Evolutionary conservation across 805 yeast genomes (phyloP).

Genomic region (Hemisphaericaspora nanyangensis): DNA sequence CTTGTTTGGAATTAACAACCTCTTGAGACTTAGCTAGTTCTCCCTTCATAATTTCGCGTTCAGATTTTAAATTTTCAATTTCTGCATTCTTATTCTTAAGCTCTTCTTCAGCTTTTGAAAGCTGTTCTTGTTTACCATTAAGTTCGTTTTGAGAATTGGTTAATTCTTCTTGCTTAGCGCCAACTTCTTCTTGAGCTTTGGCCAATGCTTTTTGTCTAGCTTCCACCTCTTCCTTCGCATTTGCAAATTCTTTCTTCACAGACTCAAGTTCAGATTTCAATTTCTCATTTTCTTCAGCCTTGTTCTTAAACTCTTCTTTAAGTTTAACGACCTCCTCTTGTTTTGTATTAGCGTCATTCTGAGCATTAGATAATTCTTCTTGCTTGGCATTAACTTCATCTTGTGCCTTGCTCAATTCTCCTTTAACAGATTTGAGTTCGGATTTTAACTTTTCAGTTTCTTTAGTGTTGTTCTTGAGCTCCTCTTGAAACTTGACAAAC

Average conservation of each 20-base stretch:
- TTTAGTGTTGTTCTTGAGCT: neutral
- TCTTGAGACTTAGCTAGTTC: neutral
- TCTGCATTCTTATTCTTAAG: slow-evolving; percentile 1
- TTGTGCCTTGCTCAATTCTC: too few species aligned
- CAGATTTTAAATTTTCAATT: neutral
- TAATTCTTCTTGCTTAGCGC: neutral
- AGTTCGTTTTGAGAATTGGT: slow-evolving; percentile 1
- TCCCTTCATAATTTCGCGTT: neutral
- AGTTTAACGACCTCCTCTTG: too few species aligned
- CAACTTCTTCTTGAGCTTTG: neutral
- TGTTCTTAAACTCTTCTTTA: too few species aligned
- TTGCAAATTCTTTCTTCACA: neutral
- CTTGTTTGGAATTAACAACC: neutral
- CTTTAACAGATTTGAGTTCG: too few species aligned
- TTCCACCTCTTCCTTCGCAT: neutral
- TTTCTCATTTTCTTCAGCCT: slow-evolving; percentile 1
- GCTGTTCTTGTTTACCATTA: neutral
- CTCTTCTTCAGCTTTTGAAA: slow-evolving; percentile 1
- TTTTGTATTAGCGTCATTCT: too few species aligned
- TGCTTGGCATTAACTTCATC: too few species aligned
- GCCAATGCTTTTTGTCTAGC: neutral
- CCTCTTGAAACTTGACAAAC: neutral
- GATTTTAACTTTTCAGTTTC: neutral
- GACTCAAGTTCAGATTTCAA: neutral
- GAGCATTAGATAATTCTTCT: too few species aligned